Base-by-base conservation (phyloP, 768 basidiomycete genomes). In the Cytidiella melzeri region DNA sequence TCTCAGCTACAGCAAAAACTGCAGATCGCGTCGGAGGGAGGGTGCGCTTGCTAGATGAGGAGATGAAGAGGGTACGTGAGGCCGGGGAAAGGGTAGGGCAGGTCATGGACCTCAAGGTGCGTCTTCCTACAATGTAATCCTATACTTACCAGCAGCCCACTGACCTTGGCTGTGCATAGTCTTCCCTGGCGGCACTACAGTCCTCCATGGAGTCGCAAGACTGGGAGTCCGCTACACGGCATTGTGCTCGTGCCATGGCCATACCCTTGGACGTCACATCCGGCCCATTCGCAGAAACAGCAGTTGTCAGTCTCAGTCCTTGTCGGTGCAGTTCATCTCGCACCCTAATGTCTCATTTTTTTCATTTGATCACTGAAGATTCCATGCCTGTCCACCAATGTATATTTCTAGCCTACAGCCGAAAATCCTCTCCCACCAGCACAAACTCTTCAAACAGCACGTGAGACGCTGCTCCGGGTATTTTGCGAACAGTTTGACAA, bases 141-240 rank as follows among this genome's bases (percentile, higher is more conserved):
- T n/a, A n/a, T n/a, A n/a, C n/a, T n/a, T n/a, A n/a, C n/a, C n/a
- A n/a, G n/a, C 2, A 43, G 28, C 10, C 23, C 45, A 12, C 43
- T 38, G 36, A 24, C 47, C 25, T 12, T 34, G 30, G 9, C 9
- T 23, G 18, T 28, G 21, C 47, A 70, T 70, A 92, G 77, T 78
- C 79, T 0, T 85, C 95, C 1, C 67, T 87, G 38, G 64, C 71
- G 3, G 74, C 73, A 19, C 65, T 85, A 12, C 73, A 79, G 41
- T 57, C 70, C 9, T 69, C 80, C 12, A 93, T 97, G 25, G 83
- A 87, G 25, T 72, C 70, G 40, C 80, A 88, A 56, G 96, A 98
- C 60, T 99, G 96, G 96, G 96, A 99, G 64, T 80, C 88, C 2
- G 96, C 96, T 3, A 83, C 93, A 0, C 77, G 92, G 50, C 86